A percentile compares a stretch with the other conserved stretches of the same genome.
phyloP scores from a whole-genome alignment of 2,329 filamentous ascomycete species.

The Cladobotryum protrusum region DNA sequence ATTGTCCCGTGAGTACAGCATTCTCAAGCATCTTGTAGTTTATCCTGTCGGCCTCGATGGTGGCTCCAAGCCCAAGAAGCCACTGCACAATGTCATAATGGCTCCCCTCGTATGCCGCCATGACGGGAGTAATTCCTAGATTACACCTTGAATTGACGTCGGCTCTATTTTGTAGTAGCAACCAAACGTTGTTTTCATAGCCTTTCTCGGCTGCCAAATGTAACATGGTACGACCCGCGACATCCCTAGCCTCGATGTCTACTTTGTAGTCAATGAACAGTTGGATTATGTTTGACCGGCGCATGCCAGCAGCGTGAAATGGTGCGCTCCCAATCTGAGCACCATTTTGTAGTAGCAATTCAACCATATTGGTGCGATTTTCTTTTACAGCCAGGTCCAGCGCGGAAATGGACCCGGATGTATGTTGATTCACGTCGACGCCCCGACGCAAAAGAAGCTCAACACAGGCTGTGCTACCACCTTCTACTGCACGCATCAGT shows the following conservation, averaged over 20 bases:
- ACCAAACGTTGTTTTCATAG: not conserved
- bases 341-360: slow-evolving; percentile 1
- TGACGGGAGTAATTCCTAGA: slow-evolving; percentile 1
- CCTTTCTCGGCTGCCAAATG: not conserved
- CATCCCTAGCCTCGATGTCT: not conserved
- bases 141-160: not conserved
- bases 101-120: not conserved
- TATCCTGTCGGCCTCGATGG: not conserved
- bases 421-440: not conserved
- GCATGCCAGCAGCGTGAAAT: not conserved
- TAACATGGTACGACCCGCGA: slow-evolving; percentile 1
- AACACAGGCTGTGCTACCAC: not conserved
- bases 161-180: slow-evolving; percentile 1
- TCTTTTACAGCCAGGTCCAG: slow-evolving; percentile 1
- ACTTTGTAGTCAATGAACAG: not conserved
- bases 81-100: not conserved
- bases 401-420: not conserved
- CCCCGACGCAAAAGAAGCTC: not conserved
- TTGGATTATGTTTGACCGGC: not conserved
- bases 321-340: not conserved
- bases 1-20: not conserved
- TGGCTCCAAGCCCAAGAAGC: slow-evolving; percentile 4
- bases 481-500: not conserved
- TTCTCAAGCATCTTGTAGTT: not conserved
- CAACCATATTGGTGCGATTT: not conserved